Base-by-base conservation (phyloP, 78 protist genomes). In the Creolimax fragrantissima region DNA sequence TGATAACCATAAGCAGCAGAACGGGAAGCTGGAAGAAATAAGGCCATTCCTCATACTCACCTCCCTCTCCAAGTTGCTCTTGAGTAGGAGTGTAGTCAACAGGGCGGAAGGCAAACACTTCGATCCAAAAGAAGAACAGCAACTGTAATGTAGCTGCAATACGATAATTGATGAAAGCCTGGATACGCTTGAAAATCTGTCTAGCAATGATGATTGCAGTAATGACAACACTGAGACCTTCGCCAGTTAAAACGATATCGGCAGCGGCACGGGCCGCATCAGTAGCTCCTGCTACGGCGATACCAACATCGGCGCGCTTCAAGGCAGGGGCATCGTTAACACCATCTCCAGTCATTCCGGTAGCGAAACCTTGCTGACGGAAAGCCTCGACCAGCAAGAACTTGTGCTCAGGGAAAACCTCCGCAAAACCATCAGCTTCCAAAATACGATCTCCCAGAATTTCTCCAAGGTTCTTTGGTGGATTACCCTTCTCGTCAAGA, bases 251-350 rank as follows among this genome's bases (percentile, higher is more conserved):
- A 37, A 97, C 97, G 43, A 97, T 96, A 89, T 97, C 98, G 41
- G 98, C 95, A 41, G 97, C 98, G 5, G 95, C 93, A 45, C 97
- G 96, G 2, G 96, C 98, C 3, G 96, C 97, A 36, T 93, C 95
- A 24, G 97, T 95, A 84, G 95, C 91, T 41, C 96, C 97, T 32
- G 93, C 97, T 45, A 96, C 98, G 36, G 99, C 99, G 90, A 97
- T 96, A 84, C 99, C 99, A 91, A 97, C 94, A 93, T 98, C 94
- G 35, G 99, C 98, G 74, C 93, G 89, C 95, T 96, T 96, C 39
- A 98, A 94, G 37, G 99, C 99, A 24, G 98, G 98, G 3, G 99
- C 99, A 91, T 98, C 99, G 94, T 98, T 98, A 4, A 96, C 98
- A 44, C 99, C 99, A 67, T 98, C 99, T 37, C 99, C 99, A 41